A percentile compares a stretch with the other conserved stretches of the same genome.
phyloP scores from a whole-genome alignment of 73 alveolate genomes.

The Symbiodinium pilosum region DNA sequence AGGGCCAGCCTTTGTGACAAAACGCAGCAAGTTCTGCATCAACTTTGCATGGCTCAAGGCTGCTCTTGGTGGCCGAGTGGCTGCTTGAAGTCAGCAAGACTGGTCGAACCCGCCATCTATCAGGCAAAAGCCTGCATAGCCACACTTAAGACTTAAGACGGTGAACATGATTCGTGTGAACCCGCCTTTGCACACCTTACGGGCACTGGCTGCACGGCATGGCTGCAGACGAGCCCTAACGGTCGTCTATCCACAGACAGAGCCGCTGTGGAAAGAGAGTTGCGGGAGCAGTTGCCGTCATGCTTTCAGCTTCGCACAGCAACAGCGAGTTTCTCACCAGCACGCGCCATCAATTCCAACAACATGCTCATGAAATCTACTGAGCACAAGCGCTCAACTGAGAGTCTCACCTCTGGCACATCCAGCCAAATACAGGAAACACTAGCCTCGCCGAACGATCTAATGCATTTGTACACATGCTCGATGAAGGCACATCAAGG shows the following conservation, averaged over 20 bases:
- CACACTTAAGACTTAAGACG: background rate
- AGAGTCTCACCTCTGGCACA: conserved; percentile 27
- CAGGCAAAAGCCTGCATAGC: conserved; percentile 1
- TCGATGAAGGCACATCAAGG: too few species aligned
- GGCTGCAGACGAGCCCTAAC: conserved; percentile 8
- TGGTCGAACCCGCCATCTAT: conserved; percentile 90
- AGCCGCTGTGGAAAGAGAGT: too few species aligned
- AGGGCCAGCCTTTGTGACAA: conserved; percentile 39
- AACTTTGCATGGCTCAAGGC: too few species aligned
- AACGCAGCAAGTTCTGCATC: too few species aligned
- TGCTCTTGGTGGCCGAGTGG: too few species aligned
- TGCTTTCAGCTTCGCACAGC: too few species aligned
- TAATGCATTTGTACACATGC: too few species aligned
- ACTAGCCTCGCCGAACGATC: conserved; percentile 22
- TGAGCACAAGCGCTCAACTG: background rate
- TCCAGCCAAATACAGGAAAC: conserved; percentile 83
- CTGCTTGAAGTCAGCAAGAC: conserved; percentile 94
- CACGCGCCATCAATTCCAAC: too few species aligned
- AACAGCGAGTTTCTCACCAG: too few species aligned
- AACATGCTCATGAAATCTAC: too few species aligned
- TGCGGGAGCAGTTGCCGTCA: too few species aligned
- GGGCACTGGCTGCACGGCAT: background rate
- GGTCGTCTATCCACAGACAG: too few species aligned
- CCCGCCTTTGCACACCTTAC: background rate
- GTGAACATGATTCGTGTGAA: background rate